Conservation (phyloP, 306 rosid genomes). For the Arachis stenosperma region DNA sequence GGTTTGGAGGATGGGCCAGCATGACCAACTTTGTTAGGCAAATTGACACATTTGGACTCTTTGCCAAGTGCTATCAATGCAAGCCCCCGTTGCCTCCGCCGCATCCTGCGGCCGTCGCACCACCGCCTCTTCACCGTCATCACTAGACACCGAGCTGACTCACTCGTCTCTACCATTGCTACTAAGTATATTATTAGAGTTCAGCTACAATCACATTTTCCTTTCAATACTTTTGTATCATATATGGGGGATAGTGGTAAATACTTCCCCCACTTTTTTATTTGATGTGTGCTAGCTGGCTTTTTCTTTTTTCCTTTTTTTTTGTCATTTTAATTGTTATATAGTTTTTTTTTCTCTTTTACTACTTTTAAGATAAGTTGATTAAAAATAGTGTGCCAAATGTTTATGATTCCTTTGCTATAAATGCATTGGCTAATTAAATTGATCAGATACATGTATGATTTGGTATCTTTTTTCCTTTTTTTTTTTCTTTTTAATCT, state of each 20-base stretch:
- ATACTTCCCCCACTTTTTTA: conserved; percentile 42
- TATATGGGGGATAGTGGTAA: conserved; percentile 60
- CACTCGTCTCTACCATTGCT: background rate
- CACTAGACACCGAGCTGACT: conserved; percentile 34
- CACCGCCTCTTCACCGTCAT: conserved; percentile 41
- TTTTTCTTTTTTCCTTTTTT: conserved; percentile 23
- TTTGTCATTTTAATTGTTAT: conserved; percentile 12
- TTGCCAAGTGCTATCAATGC: conserved; percentile 95
- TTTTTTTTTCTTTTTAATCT: background rate
- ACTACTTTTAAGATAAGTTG: conserved; percentile 37
- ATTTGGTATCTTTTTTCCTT: conserved; percentile 26
- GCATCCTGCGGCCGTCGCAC: conserved; percentile 27
- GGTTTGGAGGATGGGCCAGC: conserved; percentile 99
- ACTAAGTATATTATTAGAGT: background rate
- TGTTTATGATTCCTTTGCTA: conserved; percentile 57
- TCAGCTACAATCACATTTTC: conserved; percentile 27
- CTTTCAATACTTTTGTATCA: conserved; percentile 55
- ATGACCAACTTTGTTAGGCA: conserved; percentile 79
- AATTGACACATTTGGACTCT: conserved; percentile 82
- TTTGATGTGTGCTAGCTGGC: conserved; percentile 54
- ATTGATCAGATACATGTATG: conserved; percentile 31
- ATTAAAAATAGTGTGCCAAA: conserved; percentile 52
- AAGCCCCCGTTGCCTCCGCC: conserved; percentile 48
- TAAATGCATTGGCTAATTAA: conserved; percentile 48
- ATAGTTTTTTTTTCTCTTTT: conserved; percentile 2